These are phyloP conservation scores for Cutaneotrichosporon sp. DNA, from an alignment of 1,284 basidiomycete genomes.

Conservation along the genomic window DNA sequence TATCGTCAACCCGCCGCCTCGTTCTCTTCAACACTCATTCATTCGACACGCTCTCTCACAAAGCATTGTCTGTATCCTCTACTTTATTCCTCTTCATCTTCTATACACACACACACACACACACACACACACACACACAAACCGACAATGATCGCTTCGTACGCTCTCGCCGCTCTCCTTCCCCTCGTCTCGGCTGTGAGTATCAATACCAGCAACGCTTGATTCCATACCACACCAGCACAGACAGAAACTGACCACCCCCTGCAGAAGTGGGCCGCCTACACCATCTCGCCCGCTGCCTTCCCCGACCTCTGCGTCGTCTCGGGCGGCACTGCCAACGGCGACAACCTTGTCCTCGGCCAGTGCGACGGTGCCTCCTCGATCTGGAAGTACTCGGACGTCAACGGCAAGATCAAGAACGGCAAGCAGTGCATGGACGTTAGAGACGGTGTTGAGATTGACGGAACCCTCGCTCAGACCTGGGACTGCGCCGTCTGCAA, in stretches of 20 bases:
- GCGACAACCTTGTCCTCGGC: slow-evolving; percentile 34
- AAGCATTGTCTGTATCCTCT: slow-evolving; percentile 1
- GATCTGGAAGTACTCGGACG: slow-evolving; percentile 29
- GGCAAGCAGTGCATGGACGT: slow-evolving; percentile 40
- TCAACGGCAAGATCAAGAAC: slow-evolving; percentile 35
- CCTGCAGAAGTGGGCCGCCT: slow-evolving; percentile 8
- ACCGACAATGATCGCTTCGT: slow-evolving; percentile 15
- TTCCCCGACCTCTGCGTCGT: slow-evolving; percentile 40
- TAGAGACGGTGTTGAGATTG: slow-evolving; percentile 33
- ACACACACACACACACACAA: too few relatives aligned
- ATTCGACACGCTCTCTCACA: slow-evolving; percentile 10
- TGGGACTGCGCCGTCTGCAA: slow-evolving; percentile 42
- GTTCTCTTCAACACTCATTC: slow-evolving; percentile 12
- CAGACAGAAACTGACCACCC: slow-evolving; percentile 2
- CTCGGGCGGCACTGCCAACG: slow-evolving; percentile 30
- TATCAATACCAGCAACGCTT: neutral
- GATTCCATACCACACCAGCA: too few relatives aligned
- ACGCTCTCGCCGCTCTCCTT: slow-evolving; percentile 22
- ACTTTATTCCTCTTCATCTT: neutral
- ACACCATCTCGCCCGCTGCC: slow-evolving; percentile 35
- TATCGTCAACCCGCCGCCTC: slow-evolving; percentile 6
- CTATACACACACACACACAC: too few relatives aligned
- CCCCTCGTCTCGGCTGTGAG: slow-evolving; percentile 26
- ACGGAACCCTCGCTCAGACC: slow-evolving; percentile 43
- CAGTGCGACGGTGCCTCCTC: slow-evolving; percentile 31